Evolutionary conservation across 2,329 filamentous ascomycete genomes (phyloP).

Genomic region (Nectriaceae sp.): DNA sequence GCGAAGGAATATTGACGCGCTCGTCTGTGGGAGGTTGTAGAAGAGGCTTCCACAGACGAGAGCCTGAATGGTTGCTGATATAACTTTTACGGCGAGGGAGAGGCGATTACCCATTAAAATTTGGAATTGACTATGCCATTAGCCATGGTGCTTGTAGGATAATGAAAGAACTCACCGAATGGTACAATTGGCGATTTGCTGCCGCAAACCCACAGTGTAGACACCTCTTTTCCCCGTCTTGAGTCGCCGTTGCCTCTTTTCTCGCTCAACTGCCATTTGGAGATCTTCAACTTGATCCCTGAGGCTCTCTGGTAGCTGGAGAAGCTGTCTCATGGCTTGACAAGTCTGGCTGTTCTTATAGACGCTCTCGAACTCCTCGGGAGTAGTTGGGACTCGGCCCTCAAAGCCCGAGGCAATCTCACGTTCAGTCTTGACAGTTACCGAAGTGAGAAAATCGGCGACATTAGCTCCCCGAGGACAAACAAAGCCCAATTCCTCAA

Average conservation of each 20-base stretch:
- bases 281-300: conserved; percentile 46
- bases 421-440: conserved; percentile 65
- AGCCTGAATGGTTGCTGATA: conserved; percentile 66
- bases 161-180: conserved; percentile 36
- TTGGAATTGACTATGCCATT: conserved; percentile 26
- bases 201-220: conserved; percentile 26
- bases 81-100: conserved; percentile 37
- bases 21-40: conserved; percentile 59
- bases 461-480: conserved; percentile 55
- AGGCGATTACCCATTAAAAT: conserved; percentile 34
- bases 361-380: conserved; percentile 57
- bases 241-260: conserved; percentile 25
- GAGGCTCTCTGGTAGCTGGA: conserved; percentile 25
- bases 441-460: conserved; percentile 68
- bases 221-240: conserved; percentile 19
- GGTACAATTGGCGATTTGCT: conserved; percentile 38
- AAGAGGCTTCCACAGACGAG: conserved; percentile 68
- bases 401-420: conserved; percentile 60
- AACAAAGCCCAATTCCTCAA: conserved; percentile 65
- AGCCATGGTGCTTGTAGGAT: background rate
- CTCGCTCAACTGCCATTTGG: conserved; percentile 23
- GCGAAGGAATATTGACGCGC: conserved; percentile 57
- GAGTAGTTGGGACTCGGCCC: conserved; percentile 59
- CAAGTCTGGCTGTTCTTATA: conserved; percentile 28
- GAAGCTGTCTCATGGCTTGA: conserved; percentile 23